These are phyloP conservation scores for Daldinia vernicosa DNA, from an alignment of 495 filamentous ascomycete species.

Conservation along the genomic window DNA sequence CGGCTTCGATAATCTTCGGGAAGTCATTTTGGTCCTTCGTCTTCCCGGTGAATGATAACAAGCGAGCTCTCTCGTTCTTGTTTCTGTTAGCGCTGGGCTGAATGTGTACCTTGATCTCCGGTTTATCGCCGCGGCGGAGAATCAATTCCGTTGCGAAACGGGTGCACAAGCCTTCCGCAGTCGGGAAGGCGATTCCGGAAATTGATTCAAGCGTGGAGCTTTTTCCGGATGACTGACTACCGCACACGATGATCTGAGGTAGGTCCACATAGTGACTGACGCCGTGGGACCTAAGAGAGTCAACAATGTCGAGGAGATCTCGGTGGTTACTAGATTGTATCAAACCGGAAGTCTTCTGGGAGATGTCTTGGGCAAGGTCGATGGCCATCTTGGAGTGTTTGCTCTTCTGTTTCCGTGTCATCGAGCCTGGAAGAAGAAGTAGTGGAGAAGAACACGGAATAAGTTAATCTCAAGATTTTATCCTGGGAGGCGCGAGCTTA, in stretches of 20 bases:
- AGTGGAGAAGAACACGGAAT: not conserved
- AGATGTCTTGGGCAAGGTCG: slow-evolving; percentile 33
- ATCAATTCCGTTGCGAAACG: slow-evolving; percentile 67
- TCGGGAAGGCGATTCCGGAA: slow-evolving; percentile 68
- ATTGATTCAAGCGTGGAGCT: slow-evolving; percentile 74
- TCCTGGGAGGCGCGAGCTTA: not conserved
- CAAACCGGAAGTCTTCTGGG: slow-evolving; percentile 29
- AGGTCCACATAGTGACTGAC: slow-evolving; percentile 65
- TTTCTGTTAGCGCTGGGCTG: slow-evolving; percentile 46
- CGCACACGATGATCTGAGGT: slow-evolving; percentile 73
- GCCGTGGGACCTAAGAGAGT: slow-evolving; percentile 64
- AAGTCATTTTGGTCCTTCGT: slow-evolving; percentile 49
- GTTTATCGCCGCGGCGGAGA: slow-evolving; percentile 54
- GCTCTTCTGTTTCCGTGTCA: slow-evolving; percentile 14
- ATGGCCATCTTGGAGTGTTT: slow-evolving; percentile 24
- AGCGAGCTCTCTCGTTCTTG: slow-evolving; percentile 42
- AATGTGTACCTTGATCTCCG: slow-evolving; percentile 50
- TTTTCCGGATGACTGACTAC: slow-evolving; percentile 70
- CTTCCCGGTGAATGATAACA: slow-evolving; percentile 48
- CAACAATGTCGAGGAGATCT: slow-evolving; percentile 63
- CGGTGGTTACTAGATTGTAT: slow-evolving; percentile 35
- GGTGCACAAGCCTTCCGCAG: slow-evolving; percentile 62
- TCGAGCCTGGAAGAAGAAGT: slow-evolving; percentile 7
- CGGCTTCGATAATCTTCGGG: slow-evolving; percentile 54
- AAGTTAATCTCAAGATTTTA: not conserved